Evolutionary conservation across 2,329 filamentous ascomycete genomes (phyloP).

Genomic region (Rachicladosporium sp.): DNA sequence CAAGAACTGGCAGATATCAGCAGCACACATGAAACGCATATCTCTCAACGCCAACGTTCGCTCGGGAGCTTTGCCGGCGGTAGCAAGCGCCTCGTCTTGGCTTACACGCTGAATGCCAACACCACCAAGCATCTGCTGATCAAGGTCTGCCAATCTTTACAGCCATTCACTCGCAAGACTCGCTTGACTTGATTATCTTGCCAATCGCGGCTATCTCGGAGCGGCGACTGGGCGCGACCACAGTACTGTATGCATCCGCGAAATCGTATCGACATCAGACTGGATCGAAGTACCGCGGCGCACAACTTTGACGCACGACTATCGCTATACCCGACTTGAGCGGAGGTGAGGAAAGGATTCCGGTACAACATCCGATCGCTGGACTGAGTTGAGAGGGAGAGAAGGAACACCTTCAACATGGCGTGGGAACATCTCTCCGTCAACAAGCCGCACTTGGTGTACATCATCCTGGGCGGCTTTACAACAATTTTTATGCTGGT

Average conservation of each 20-base stretch:
- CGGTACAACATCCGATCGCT: too few species aligned
- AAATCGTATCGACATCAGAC: constrained; percentile 1
- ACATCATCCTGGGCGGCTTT: constrained; percentile 95
- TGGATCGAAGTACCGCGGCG: constrained; percentile 9
- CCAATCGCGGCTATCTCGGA: constrained; percentile 15
- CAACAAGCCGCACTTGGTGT: constrained; percentile 93
- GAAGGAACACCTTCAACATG: constrained; percentile 35
- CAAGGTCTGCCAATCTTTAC: too few species aligned
- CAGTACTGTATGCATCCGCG: constrained; percentile 12
- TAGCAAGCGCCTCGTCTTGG: too few species aligned
- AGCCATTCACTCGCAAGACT: too few species aligned
- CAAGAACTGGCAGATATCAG: too few species aligned
- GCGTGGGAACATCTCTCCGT: constrained; percentile 71
- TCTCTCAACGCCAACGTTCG: too few species aligned
- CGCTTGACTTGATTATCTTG: constrained; percentile 1
- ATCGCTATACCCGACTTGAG: constrained; percentile 6
- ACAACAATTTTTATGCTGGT: constrained; percentile 97
- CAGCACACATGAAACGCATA: too few species aligned
- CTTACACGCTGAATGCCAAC: too few species aligned
- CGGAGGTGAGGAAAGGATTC: constrained; percentile 1
- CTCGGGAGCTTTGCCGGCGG: too few species aligned
- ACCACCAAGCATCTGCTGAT: too few species aligned
- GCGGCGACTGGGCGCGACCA: constrained; percentile 24
- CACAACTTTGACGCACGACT: constrained; percentile 7
- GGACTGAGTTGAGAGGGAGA: too few species aligned